Evolutionary conservation across 768 basidiomycete genomes (phyloP).

Genomic region (Phanerochaete sordida): DNA sequence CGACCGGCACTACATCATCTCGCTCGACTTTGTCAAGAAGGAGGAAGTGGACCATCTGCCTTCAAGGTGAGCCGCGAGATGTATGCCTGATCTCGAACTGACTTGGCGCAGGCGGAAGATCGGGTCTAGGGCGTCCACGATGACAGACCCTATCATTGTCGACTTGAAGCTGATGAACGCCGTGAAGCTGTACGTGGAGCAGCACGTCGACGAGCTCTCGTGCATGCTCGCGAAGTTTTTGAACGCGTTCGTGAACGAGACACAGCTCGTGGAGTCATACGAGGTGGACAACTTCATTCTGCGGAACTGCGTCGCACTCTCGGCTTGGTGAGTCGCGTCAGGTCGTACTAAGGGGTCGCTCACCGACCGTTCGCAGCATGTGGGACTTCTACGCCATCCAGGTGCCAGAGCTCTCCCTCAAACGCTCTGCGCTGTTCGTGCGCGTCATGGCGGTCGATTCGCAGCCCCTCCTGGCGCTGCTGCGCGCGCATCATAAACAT

Average conservation of each 20-base stretch:
- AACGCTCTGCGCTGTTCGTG: constrained; percentile 55
- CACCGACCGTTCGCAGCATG: constrained; percentile 36
- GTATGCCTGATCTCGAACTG: neutral
- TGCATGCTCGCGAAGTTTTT: constrained; percentile 61
- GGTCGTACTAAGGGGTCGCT: too few species aligned
- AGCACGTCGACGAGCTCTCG: constrained; percentile 45
- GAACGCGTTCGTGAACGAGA: constrained; percentile 53
- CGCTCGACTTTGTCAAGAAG: constrained; percentile 43
- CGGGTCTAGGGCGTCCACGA: constrained; percentile 35
- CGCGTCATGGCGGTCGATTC: constrained; percentile 60
- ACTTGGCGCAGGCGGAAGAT: constrained; percentile 42
- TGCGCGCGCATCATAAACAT: constrained; percentile 37
- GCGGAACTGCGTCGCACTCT: constrained; percentile 55
- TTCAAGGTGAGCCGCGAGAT: constrained; percentile 43
- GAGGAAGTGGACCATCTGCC: constrained; percentile 49
- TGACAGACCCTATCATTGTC: constrained; percentile 59
- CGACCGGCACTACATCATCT: constrained; percentile 44
- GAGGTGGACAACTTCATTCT: constrained; percentile 75
- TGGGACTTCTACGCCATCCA: constrained; percentile 72
- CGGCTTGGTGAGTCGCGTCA: constrained; percentile 46
- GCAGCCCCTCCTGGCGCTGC: constrained; percentile 53
- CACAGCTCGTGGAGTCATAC: constrained; percentile 57
- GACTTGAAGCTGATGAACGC: constrained; percentile 53
- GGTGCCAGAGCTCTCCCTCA: constrained; percentile 44
- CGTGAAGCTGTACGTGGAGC: constrained; percentile 47